A percentile compares a stretch with the other conserved stretches of the same genome.
Conservation (phyloP, 2,329 filamentous ascomycete species). For the Aspergillus versicolor region DNA sequence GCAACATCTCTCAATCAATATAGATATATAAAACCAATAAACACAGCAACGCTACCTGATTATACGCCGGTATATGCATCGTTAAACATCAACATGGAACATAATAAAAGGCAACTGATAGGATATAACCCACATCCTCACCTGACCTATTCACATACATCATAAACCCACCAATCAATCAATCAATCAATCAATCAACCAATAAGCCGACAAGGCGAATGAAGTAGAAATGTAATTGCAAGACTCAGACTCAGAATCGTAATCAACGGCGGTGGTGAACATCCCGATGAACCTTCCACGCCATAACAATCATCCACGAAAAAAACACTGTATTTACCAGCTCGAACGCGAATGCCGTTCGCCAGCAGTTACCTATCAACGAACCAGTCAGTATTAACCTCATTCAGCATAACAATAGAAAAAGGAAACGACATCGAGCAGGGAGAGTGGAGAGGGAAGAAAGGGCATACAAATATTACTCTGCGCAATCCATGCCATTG, state of each 20-base stretch:
- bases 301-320: constrained; percentile 66
- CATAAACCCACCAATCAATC: background rate
- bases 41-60: too few relatives aligned
- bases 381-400: background rate
- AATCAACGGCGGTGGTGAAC: constrained; percentile 19
- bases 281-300: constrained; percentile 51
- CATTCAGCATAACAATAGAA: background rate
- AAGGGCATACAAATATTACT: constrained; percentile 57
- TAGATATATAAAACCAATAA: too few relatives aligned
- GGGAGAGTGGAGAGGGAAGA: background rate
- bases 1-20: too few relatives aligned
- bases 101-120: background rate
- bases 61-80: background rate
- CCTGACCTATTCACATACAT: background rate
- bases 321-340: constrained; percentile 63
- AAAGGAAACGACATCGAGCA: background rate
- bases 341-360: constrained; percentile 63
- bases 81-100: background rate
- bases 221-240: background rate
- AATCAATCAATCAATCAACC: background rate
- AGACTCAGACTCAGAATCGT: background rate
- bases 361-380: constrained; percentile 58
- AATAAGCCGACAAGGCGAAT: background rate
- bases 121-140: background rate
- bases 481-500: constrained; percentile 63